Conservation (phyloP, 768 basidiomycete species). For the Suillus alpinus region DNA sequence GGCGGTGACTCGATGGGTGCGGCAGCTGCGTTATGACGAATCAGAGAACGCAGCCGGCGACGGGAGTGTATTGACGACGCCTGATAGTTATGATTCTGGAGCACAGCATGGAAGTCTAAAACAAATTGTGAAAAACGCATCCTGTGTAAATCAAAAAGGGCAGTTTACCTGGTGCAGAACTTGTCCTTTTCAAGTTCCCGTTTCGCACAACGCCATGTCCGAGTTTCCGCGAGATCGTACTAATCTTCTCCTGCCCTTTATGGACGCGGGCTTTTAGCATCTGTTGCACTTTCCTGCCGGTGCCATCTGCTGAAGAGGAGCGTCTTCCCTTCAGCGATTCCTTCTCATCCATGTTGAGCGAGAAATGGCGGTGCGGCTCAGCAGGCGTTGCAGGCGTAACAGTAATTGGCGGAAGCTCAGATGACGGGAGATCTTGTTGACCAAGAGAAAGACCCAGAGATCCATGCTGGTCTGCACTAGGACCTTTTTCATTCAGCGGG, state of each 20-base stretch:
- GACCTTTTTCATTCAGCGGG: conserved; percentile 9
- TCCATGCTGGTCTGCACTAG: neutral
- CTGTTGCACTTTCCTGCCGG: conserved; percentile 72
- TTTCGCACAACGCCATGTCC: conserved; percentile 65
- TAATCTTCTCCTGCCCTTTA: conserved; percentile 69
- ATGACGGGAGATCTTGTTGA: neutral
- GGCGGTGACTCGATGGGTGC: conserved; percentile 33
- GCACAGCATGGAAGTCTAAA: conserved; percentile 66
- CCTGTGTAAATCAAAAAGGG: neutral
- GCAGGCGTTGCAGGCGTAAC: conserved; percentile 63
- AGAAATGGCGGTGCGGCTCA: conserved; percentile 21
- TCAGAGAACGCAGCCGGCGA: conserved; percentile 51
- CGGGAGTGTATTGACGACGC: conserved; percentile 86
- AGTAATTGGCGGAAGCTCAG: conserved; percentile 43
- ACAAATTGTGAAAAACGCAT: neutral
- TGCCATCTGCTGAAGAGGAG: conserved; percentile 37
- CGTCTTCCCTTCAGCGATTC: conserved; percentile 20
- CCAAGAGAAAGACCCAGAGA: conserved; percentile 6
- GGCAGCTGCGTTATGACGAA: conserved; percentile 30
- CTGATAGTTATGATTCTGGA: conserved; percentile 62
- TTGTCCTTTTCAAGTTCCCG: conserved; percentile 54
- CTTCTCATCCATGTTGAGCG: conserved; percentile 15
- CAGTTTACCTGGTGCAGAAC: conserved; percentile 64
- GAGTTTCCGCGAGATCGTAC: conserved; percentile 74
- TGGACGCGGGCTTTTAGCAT: conserved; percentile 74